Evolutionary conservation across 2,329 filamentous ascomycete genomes (phyloP), one percentile per base, ranked within the genome.

Genomic region (Trichoderma sp.): DNA sequence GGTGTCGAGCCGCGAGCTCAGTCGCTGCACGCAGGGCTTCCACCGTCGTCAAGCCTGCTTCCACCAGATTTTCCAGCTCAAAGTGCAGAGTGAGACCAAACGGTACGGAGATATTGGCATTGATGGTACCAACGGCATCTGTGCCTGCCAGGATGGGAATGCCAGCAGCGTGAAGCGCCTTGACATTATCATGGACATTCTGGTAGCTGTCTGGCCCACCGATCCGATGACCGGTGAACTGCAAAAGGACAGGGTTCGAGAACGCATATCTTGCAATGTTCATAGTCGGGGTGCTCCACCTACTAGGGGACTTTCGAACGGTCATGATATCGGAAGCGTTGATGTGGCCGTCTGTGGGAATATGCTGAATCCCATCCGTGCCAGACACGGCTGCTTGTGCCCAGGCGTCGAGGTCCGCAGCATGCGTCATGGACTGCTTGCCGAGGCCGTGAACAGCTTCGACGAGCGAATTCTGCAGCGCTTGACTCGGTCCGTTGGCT

Each of bases 391-490:
- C 58, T 3, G 58, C 58, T n/a, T 62, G 58, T 9, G 58, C 15
- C 58, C 58, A 62, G 3, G 58, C 58, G 34, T 62, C 21, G 7
- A 62, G 47, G 1, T 54, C 58, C 2, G 58, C 24, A 21, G 58
- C 58, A 54, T 62, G 47, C 3, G 58, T 62, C 58, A 62, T 62
- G 17, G 58, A 62, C 24, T 52, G 21, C 48, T 62, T 62, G n/a
- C 58, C 58, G 28, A 62, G 48, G 9, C 45, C 45, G 14, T 54
- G 58, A 45, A 62, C 58, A 14, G 58, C 58, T 3, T 45, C 58
- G 9, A 62, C 58, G 3, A 62, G 39, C 21, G 58, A 21, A n/a
- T 62, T 54, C 17, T 62, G 58, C 58, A 62, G 19, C n/a, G 34
- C 52, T 34, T 62, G 58, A n/a, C 58, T 54, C 5, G 58, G 58